Conservation (phyloP, 148 eudicot species). For the Linanthus parryae region DNA sequence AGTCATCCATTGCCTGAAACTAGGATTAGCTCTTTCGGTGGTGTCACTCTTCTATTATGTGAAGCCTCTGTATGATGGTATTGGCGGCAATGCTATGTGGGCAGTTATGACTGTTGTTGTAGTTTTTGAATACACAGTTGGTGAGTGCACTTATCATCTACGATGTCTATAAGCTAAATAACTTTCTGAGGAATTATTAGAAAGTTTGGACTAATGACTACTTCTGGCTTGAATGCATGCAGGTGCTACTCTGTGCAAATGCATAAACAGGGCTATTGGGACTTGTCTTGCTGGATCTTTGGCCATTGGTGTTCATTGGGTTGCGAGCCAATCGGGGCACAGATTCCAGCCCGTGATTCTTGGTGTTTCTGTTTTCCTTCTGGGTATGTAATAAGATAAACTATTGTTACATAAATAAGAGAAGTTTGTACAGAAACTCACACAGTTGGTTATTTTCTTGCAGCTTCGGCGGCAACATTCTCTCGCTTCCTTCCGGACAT, state of each 20-base stretch:
- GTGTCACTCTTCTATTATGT: slow-evolving; percentile 25
- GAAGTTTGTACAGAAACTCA: no score
- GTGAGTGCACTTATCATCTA: slow-evolving; percentile 12
- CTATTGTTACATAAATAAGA: no score
- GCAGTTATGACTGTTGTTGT: slow-evolving; percentile 34
- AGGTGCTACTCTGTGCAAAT: slow-evolving; percentile 23
- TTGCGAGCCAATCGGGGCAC: slow-evolving; percentile 18
- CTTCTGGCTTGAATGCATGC: not conserved
- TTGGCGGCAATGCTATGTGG: slow-evolving; percentile 35
- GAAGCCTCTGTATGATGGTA: slow-evolving; percentile 20
- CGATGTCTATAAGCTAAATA: not conserved
- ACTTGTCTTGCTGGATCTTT: slow-evolving; percentile 23
- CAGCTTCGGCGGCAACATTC: slow-evolving; percentile 39
- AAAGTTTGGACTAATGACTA: not conserved
- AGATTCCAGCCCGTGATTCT: slow-evolving; percentile 13
- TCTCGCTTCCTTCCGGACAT: slow-evolving; percentile 31
- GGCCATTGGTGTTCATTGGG: slow-evolving; percentile 20
- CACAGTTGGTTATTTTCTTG: no score
- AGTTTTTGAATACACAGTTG: slow-evolving; percentile 25
- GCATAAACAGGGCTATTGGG: slow-evolving; percentile 19
- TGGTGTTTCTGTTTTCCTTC: slow-evolving; percentile 16
- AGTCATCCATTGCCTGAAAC: slow-evolving; percentile 22
- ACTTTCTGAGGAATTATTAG: not conserved
- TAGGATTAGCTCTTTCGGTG: slow-evolving; percentile 22
- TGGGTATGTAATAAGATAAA: slow-evolving; percentile 15